Base-by-base conservation (phyloP, 495 filamentous ascomycete species). In the Daldinia vernicosa region DNA sequence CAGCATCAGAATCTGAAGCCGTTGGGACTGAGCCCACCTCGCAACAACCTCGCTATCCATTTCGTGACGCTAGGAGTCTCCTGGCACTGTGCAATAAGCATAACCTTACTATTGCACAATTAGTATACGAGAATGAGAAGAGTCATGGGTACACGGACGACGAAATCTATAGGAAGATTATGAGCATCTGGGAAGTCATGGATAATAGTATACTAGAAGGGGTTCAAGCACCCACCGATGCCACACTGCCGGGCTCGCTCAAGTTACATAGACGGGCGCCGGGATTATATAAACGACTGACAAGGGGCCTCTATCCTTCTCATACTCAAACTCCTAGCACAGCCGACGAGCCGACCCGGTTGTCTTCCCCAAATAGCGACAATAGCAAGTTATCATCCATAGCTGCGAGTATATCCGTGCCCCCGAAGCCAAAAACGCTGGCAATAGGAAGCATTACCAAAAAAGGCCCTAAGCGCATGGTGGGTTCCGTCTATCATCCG, bases 101-200 rank as follows among this genome's bases (percentile, higher is more conserved):
- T 59, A 79, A 79, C 11, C 22, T 79, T 56, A 79, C 77, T 35
- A 79, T 79, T 24, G 77, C 77, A 1, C 77, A 79, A 45, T 40
- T 79, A 11, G 77, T 79, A 5, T 79, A 77, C 37, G 77, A 79
- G 58, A 79, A 79, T 32, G 77, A 79, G 66, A 79, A 78, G 56
- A 72, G 76, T 43, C 74, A 76, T 27, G 77, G 77, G 22, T 78
- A 79, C 40, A 75, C 72, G 0, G 77, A 79, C 28, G 76, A 76
- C n/a, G 74, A 79, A 45, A 78, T 79, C 19, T 69, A 67, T 11
- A 69, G 66, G 27, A 79, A 78, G 32, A 4, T 79, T 4, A 71
- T 79, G 67, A 67, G 70, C 27, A 79, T 79, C 37, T 79, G 77
- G 77, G 69, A 79, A 33, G 77, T 79, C 39, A 79, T 79, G 77